Evolutionary conservation across 1,284 basidiomycete species (phyloP).

Genomic region (Leccinum pseudoinsigne): DNA sequence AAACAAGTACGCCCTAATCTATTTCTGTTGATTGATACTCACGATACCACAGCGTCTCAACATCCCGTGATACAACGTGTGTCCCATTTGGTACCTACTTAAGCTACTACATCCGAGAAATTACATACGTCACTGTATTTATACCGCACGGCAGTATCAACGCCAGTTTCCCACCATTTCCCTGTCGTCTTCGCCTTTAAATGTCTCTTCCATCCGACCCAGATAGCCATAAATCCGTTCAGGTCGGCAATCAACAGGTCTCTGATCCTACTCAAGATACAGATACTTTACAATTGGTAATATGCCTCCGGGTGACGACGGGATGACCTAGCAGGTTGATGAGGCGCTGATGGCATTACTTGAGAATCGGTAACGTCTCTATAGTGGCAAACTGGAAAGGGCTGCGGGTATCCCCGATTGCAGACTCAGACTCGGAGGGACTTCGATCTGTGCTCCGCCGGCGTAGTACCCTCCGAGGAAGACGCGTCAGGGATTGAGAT

Average conservation of each 20-base stretch:
- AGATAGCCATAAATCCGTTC: slow-evolving; percentile 9
- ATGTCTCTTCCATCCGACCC: slow-evolving; percentile 24
- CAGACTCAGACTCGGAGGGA: slow-evolving; percentile 29
- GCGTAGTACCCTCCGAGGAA: slow-evolving; percentile 25
- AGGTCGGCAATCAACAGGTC: slow-evolving; percentile 15
- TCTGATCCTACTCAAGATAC: slow-evolving; percentile 34
- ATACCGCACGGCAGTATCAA: slow-evolving; percentile 24
- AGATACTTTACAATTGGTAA: slow-evolving; percentile 68
- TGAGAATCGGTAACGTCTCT: slow-evolving; percentile 71
- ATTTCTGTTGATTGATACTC: slow-evolving; percentile 5
- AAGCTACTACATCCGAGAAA: slow-evolving; percentile 10
- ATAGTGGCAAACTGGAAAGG: slow-evolving; percentile 67
- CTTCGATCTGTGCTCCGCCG: slow-evolving; percentile 15
- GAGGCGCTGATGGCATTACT: slow-evolving; percentile 27
- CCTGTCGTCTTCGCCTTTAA: background rate
- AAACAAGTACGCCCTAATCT: slow-evolving; percentile 65
- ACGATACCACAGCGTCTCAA: slow-evolving; percentile 40
- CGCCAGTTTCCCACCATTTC: background rate
- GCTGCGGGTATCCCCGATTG: slow-evolving; percentile 83
- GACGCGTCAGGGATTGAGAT: slow-evolving; percentile 74
- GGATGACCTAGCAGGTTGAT: slow-evolving; percentile 31
- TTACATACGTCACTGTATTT: slow-evolving; percentile 31
- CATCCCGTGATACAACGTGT: slow-evolving; percentile 38
- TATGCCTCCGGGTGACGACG: slow-evolving; percentile 29
- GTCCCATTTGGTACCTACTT: slow-evolving; percentile 1